Evolutionary conservation across 176 grass and related monocot species (phyloP).

Genomic region (Lolium rigidum): DNA sequence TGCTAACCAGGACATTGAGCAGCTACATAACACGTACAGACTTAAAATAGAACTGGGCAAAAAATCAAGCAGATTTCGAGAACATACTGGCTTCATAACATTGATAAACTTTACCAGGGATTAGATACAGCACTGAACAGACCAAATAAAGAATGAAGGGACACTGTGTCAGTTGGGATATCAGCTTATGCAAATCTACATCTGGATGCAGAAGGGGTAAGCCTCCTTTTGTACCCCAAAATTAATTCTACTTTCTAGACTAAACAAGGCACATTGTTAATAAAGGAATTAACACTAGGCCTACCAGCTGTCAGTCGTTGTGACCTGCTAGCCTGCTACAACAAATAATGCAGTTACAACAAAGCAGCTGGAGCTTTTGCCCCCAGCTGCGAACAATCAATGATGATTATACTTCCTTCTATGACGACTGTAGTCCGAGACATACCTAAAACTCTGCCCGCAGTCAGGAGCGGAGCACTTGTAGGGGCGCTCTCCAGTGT

Average conservation of each 20-base stretch:
- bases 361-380: slow-evolving; percentile 42
- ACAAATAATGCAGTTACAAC: slow-evolving; percentile 34
- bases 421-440: slow-evolving; percentile 76
- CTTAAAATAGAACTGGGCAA: too few relatives aligned
- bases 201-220: slow-evolving; percentile 17
- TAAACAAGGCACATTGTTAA: slow-evolving; percentile 54
- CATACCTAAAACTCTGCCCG: slow-evolving; percentile 72
- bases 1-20: too few relatives aligned
- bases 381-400: slow-evolving; percentile 37
- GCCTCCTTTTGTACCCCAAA: neutral
- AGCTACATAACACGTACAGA: too few relatives aligned
- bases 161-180: slow-evolving; percentile 28
- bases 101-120: slow-evolving; percentile 32
- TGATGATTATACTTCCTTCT: slow-evolving; percentile 68
- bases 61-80: neutral
- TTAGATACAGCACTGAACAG: slow-evolving; percentile 38
- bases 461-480: slow-evolving; percentile 49
- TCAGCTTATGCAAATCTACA: slow-evolving; percentile 34
- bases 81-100: neutral
- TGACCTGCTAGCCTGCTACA: slow-evolving; percentile 43
- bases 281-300: slow-evolving; percentile 44
- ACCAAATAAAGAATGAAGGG: slow-evolving; percentile 45
- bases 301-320: slow-evolving; percentile 44
- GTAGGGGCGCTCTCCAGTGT: slow-evolving; percentile 73
- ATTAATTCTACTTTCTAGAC: slow-evolving; percentile 52